These are phyloP conservation scores for Tricholoma matsutake DNA, from an alignment of 768 basidiomycete species.

Conservation along the genomic window DNA sequence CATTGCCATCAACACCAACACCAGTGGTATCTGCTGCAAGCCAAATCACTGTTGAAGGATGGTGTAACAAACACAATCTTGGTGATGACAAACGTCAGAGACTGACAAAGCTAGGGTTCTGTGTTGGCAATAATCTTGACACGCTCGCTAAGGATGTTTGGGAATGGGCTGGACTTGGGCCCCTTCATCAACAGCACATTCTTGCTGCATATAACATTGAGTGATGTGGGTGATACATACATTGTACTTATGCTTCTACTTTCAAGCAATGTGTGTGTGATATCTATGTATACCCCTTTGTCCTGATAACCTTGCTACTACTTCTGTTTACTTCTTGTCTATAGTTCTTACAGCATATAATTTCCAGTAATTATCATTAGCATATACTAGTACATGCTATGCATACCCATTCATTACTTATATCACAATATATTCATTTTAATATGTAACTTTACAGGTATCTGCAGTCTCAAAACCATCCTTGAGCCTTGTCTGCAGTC, in stretches of 20 bases:
- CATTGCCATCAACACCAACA: background rate
- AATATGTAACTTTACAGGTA: too few relatives aligned
- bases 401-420: background rate
- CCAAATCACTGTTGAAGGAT: background rate
- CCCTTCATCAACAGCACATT: slow-evolving; percentile 7
- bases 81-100: slow-evolving; percentile 4
- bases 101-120: slow-evolving; percentile 11
- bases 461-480: too few relatives aligned
- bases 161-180: slow-evolving; percentile 11
- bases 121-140: slow-evolving; percentile 4
- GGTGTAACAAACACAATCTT: background rate
- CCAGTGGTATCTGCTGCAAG: background rate
- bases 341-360: background rate
- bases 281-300: background rate
- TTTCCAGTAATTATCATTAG: background rate
- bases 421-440: slow-evolving; percentile 18
- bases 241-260: too few relatives aligned
- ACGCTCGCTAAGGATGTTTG: slow-evolving; percentile 1
- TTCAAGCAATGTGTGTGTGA: too few relatives aligned
- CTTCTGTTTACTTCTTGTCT: background rate
- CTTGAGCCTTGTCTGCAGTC: too few relatives aligned
- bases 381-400: background rate
- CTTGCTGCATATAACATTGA: slow-evolving; percentile 4
- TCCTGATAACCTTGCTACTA: too few relatives aligned
- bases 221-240: background rate